Evolutionary conservation across 768 basidiomycete genomes (phyloP).

Genomic region (Mycena floridula): DNA sequence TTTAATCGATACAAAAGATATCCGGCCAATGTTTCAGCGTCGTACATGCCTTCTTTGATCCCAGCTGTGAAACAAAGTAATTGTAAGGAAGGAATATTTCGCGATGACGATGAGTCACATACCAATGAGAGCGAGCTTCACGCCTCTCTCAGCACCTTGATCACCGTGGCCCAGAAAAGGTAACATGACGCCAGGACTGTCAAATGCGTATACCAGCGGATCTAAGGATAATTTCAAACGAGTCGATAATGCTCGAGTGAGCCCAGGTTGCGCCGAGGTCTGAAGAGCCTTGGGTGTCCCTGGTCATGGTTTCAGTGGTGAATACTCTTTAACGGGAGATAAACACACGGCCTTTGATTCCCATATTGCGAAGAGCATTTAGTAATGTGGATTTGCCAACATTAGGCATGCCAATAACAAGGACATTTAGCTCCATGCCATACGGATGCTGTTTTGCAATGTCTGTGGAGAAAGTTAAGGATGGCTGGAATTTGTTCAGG

Average conservation of each 20-base stretch:
- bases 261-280: slow-evolving; percentile 85
- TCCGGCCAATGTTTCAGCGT: slow-evolving; percentile 74
- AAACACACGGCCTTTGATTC: slow-evolving; percentile 78
- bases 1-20: slow-evolving; percentile 87
- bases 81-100: neutral
- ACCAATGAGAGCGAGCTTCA: slow-evolving; percentile 93
- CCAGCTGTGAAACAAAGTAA: slow-evolving; percentile 50
- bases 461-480: too few relatives aligned
- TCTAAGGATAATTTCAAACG: slow-evolving; percentile 77
- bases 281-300: slow-evolving; percentile 84
- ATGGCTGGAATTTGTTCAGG: slow-evolving; percentile 5
- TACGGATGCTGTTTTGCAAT: slow-evolving; percentile 64
- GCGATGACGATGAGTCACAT: slow-evolving; percentile 28
- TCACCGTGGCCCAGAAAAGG: slow-evolving; percentile 87
- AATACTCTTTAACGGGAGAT: slow-evolving; percentile 1
- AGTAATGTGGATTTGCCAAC: slow-evolving; percentile 95
- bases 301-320: slow-evolving; percentile 17
- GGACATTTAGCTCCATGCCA: slow-evolving; percentile 71
- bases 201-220: slow-evolving; percentile 87
- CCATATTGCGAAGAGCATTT: slow-evolving; percentile 83
- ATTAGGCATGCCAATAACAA: slow-evolving; percentile 98
- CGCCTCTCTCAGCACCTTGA: slow-evolving; percentile 82
- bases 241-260: slow-evolving; percentile 85
- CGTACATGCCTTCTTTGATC: slow-evolving; percentile 90
- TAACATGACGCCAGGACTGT: slow-evolving; percentile 96